Conservation (phyloP, 2,329 filamentous ascomycete genomes). For the Colletotrichum orchidophilum region DNA sequence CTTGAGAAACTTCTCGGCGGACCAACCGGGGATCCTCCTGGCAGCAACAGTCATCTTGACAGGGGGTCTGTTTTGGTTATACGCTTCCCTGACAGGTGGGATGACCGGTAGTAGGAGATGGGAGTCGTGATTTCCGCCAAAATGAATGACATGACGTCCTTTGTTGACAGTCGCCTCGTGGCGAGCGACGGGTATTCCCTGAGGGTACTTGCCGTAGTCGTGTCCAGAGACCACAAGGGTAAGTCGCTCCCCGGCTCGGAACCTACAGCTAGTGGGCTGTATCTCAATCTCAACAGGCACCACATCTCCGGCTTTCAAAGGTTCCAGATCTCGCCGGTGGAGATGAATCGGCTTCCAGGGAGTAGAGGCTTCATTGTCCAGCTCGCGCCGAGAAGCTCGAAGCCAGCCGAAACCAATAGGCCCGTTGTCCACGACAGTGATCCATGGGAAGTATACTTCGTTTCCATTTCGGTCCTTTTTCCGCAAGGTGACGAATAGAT, state of each 20-base stretch:
- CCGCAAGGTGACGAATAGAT: background rate
- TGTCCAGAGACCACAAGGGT: background rate
- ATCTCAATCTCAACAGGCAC: background rate
- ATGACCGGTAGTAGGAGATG: background rate
- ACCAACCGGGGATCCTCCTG: background rate
- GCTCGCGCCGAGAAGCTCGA: background rate
- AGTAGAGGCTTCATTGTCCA: background rate
- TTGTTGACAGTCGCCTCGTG: background rate
- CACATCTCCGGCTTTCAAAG: background rate
- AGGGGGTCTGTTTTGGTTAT: background rate
- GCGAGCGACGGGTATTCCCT: background rate
- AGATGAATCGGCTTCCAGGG: background rate
- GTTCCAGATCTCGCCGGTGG: background rate
- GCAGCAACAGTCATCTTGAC: background rate
- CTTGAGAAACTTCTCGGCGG: background rate
- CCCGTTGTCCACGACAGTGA: background rate
- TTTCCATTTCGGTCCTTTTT: background rate
- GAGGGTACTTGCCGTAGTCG: background rate
- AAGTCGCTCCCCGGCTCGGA: background rate
- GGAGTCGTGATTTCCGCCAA: background rate
- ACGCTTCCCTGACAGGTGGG: background rate
- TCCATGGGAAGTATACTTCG: background rate
- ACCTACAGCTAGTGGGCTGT: background rate
- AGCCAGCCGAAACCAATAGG: background rate
- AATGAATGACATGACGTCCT: background rate